Percentiles rank a stretch among this genome's conserved stretches.
Conservation (phyloP, 306 rosid genomes). For the Vigna nakashimae region DNA sequence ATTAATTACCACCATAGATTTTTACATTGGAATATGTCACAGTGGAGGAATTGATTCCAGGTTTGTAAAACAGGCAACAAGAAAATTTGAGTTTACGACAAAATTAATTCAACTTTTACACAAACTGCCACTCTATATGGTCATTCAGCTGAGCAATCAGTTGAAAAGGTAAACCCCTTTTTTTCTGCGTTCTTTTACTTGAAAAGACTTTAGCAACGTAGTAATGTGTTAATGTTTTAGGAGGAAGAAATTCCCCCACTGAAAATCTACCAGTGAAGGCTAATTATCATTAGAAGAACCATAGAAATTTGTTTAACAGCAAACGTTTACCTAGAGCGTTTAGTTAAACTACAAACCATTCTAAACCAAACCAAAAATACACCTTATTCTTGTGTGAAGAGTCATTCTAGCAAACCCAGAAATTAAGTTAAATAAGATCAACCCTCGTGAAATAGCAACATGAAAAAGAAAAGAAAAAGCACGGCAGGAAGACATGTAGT, state of each 20-base stretch:
- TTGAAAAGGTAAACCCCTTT: no score
- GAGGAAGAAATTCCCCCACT: neutral
- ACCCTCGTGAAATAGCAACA: neutral
- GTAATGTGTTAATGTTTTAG: neutral
- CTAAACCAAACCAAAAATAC: constrained; percentile 4
- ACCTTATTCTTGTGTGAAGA: neutral
- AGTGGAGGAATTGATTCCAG: no score
- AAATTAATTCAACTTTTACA: no score
- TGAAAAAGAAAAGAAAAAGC: no score
- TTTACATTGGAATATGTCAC: no score
- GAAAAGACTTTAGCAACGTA: neutral
- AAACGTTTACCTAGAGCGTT: neutral
- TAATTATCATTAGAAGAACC: neutral
- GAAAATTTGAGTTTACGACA: no score
- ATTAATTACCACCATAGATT: no score
- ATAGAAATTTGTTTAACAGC: constrained; percentile 9
- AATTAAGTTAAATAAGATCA: neutral
- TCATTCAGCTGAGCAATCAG: no score
- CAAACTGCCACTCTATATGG: no score
- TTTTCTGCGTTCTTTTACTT: neutral
- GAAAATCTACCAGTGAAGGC: neutral
- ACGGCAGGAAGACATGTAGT: neutral
- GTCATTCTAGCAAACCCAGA: neutral
- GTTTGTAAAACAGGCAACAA: no score
- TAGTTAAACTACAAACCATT: constrained; percentile 12